These are phyloP conservation scores for Xanthoconium stramineum DNA, from an alignment of 768 basidiomycete genomes.

Conservation along the genomic window DNA sequence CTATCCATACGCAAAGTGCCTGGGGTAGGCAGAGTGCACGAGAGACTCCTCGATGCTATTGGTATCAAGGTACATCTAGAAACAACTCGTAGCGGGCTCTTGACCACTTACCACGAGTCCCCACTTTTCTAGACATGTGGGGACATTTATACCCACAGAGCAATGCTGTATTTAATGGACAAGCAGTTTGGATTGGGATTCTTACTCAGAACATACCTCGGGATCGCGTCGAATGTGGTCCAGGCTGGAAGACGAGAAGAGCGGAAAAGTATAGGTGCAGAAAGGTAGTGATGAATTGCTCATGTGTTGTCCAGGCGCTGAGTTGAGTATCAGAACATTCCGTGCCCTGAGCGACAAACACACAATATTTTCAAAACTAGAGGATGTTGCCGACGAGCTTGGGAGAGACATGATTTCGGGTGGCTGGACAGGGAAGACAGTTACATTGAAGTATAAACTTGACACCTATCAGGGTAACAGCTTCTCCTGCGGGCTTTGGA, in stretches of 20 bases:
- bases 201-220: constrained; percentile 78
- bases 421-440: constrained; percentile 84
- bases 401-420: constrained; percentile 73
- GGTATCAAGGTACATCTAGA: constrained; percentile 62
- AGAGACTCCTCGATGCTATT: constrained; percentile 80
- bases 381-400: constrained; percentile 78
- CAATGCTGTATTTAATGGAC: constrained; percentile 75
- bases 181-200: constrained; percentile 79
- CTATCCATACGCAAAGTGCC: constrained; percentile 86
- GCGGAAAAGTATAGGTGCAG: constrained; percentile 88
- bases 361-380: constrained; percentile 70
- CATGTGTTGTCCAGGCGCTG: background rate
- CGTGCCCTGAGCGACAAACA: constrained; percentile 59
- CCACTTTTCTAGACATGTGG: constrained; percentile 66
- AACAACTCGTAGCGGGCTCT: background rate
- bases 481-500: background rate
- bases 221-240: constrained; percentile 82
- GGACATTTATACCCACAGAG: constrained; percentile 79
- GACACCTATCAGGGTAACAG: constrained; percentile 77
- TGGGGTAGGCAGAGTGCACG: constrained; percentile 88
- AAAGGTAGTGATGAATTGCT: constrained; percentile 49
- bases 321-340: constrained; percentile 60
- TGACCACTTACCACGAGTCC: background rate
- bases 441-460: constrained; percentile 91
- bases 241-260: constrained; percentile 74